Evolutionary conservation across 345 rosid species (phyloP).

Genomic region (Ceriops tagal): DNA sequence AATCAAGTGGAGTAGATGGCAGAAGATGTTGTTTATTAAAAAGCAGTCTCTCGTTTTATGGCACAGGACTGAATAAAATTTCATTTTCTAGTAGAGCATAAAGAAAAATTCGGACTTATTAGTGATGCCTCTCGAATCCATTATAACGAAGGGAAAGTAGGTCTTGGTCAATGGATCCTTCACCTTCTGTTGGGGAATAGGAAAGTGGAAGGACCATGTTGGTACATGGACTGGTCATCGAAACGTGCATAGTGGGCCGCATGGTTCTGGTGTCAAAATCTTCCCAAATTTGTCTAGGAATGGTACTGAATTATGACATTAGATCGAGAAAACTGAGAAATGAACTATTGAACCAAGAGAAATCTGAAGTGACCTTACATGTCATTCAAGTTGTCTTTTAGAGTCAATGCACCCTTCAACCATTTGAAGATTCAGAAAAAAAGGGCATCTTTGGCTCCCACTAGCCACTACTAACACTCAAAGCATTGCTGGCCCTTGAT

Average conservation of each 20-base stretch:
- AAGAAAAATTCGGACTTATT: conserved; percentile 1
- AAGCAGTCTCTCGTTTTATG: too few species aligned
- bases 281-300: background rate
- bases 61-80: too few species aligned
- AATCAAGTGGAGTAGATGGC: too few species aligned
- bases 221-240: conserved; percentile 27
- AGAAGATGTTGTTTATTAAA: too few species aligned
- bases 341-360: background rate
- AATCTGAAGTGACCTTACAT: conserved; percentile 26
- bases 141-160: background rate
- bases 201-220: conserved; percentile 15
- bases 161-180: conserved; percentile 19
- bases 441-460: conserved; percentile 29
- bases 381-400: conserved; percentile 30
- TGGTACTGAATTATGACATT: background rate
- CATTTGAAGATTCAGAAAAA: background rate
- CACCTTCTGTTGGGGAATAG: conserved; percentile 11
- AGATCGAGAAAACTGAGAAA: background rate
- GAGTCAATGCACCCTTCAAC: conserved; percentile 43
- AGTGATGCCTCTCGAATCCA: too few species aligned
- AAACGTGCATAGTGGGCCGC: conserved; percentile 9
- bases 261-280: conserved; percentile 13
- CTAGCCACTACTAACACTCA: conserved; percentile 11
- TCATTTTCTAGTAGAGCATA: background rate
- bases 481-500: conserved; percentile 9